phyloP scores from a whole-genome alignment of 495 filamentous ascomycete genomes.

The Daldinia concentrica region DNA sequence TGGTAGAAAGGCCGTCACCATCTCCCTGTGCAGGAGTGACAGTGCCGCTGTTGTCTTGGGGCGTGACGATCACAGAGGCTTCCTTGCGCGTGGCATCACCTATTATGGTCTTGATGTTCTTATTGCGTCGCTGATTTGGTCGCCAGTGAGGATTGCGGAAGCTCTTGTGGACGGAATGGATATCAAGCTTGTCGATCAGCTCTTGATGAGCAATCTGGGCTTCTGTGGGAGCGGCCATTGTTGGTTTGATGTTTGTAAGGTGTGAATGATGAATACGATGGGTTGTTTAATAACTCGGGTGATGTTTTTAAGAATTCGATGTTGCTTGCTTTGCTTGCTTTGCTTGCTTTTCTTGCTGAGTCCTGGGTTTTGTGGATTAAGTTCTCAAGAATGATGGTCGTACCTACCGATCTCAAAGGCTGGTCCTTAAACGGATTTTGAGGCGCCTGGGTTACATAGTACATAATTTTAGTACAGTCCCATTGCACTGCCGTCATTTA shows the following conservation, averaged over 20 bases:
- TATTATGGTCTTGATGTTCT: conserved; percentile 96
- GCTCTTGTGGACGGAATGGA: conserved; percentile 78
- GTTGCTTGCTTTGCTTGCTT: too few species aligned
- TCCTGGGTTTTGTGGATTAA: background rate
- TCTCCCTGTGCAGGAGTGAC: conserved; percentile 71
- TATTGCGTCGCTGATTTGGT: conserved; percentile 92
- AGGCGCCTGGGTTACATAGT: background rate
- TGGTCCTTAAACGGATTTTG: background rate
- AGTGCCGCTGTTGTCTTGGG: conserved; percentile 78
- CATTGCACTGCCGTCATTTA: background rate
- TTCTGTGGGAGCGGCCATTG: conserved; percentile 44
- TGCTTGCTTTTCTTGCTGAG: background rate
- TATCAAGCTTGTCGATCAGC: conserved; percentile 87
- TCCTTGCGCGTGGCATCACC: conserved; percentile 88
- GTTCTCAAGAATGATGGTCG: background rate
- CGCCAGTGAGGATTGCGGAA: conserved; percentile 92
- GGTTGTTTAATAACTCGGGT: background rate
- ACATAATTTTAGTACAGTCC: background rate
- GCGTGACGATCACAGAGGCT: conserved; percentile 78
- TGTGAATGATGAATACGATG: background rate
- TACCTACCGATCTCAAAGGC: background rate
- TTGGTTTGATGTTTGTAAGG: conserved; percentile 2
- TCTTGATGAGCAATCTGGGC: conserved; percentile 61
- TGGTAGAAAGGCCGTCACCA: conserved; percentile 62
- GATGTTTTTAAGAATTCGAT: background rate